These are phyloP conservation scores for Entoloma clypeatum DNA, from an alignment of 1,284 basidiomycete genomes.

Conservation along the genomic window DNA sequence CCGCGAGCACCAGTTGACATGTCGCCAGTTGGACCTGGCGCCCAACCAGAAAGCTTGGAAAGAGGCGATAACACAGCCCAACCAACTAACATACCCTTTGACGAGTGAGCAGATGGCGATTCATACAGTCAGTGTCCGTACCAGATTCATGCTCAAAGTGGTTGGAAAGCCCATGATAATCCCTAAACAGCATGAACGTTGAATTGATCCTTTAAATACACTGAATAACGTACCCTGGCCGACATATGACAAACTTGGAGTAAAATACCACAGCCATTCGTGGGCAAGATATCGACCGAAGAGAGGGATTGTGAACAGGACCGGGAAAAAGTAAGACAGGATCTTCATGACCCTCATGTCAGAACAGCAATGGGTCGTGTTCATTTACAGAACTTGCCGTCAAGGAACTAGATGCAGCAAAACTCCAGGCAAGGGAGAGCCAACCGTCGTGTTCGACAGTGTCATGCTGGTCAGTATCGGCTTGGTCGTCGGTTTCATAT, in stretches of 20 bases:
- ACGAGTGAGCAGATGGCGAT: slow-evolving; percentile 4
- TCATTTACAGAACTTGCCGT: slow-evolving; percentile 49
- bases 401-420: slow-evolving; percentile 63
- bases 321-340: slow-evolving; percentile 87
- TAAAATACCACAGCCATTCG: slow-evolving; percentile 94
- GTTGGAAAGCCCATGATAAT: slow-evolving; percentile 99
- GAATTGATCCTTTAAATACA: neutral
- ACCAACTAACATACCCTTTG: slow-evolving; percentile 88
- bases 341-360: too few species aligned
- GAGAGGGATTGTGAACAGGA: slow-evolving; percentile 86
- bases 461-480: slow-evolving; percentile 34
- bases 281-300: slow-evolving; percentile 86
- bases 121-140: slow-evolving; percentile 28
- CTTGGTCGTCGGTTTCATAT: slow-evolving; percentile 17
- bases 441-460: slow-evolving; percentile 62
- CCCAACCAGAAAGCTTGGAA: slow-evolving; percentile 82
- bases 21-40: slow-evolving; percentile 83
- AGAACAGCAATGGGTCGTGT: slow-evolving; percentile 47
- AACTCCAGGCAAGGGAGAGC: slow-evolving; percentile 72
- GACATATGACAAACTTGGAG: slow-evolving; percentile 87
- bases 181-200: slow-evolving; percentile 41
- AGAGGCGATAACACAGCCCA: slow-evolving; percentile 92
- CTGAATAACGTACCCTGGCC: slow-evolving; percentile 66
- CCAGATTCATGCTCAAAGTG: slow-evolving; percentile 88
- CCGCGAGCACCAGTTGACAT: slow-evolving; percentile 83